Evolutionary conservation across 495 filamentous ascomycete genomes (phyloP).

Genomic region (Podospora anserina): DNA sequence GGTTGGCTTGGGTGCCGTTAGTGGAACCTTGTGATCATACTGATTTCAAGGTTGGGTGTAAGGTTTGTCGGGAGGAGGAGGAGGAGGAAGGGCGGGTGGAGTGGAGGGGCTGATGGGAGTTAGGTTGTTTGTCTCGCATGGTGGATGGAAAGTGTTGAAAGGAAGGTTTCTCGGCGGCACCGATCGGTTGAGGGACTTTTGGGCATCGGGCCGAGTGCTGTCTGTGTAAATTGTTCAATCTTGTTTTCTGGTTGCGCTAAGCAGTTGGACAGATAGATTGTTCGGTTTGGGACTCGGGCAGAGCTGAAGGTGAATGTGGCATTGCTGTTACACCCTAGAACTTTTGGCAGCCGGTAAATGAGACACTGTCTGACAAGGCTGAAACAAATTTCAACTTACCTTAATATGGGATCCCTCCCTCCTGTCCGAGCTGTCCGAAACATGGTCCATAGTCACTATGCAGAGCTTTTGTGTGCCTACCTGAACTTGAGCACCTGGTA

Average conservation of each 20-base stretch:
- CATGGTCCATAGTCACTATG: background rate
- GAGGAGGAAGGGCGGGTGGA: background rate
- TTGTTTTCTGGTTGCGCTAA: background rate
- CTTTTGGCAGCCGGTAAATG: background rate
- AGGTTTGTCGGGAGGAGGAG: slow-evolving; percentile 9
- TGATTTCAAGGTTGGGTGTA: slow-evolving; percentile 22
- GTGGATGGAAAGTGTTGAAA: too few species aligned
- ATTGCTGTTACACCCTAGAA: background rate
- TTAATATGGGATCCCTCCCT: background rate
- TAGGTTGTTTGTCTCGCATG: background rate
- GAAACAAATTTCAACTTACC: background rate
- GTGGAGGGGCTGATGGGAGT: background rate
- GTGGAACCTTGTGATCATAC: slow-evolving; percentile 30
- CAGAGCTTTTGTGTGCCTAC: background rate
- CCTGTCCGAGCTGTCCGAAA: background rate
- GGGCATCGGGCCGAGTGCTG: background rate
- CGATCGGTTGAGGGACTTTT: background rate
- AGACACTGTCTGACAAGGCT: background rate
- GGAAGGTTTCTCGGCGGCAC: background rate
- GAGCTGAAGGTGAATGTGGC: background rate
- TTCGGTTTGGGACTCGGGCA: background rate
- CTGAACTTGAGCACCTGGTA: background rate
- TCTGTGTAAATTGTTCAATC: background rate
- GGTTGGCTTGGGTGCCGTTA: slow-evolving; percentile 5
- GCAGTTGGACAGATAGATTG: background rate